Percentiles rank a stretch among this genome's conserved stretches.
Conservation (phyloP, 371 early-diverging fungal species). For the Mortierella sp. region DNA sequence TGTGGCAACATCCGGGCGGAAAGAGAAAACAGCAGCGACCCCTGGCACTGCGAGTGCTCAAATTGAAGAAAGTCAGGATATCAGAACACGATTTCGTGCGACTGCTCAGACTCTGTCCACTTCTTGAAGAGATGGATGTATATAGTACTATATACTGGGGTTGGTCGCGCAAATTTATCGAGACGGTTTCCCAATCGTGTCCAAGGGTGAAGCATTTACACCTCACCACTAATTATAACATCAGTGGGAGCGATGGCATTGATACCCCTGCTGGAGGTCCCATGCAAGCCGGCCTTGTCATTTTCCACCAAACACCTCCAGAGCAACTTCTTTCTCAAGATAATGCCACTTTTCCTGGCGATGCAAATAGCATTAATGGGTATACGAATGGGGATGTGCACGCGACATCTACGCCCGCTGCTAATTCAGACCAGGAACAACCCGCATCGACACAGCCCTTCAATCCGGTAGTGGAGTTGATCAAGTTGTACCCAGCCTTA, state of each 20-base stretch:
- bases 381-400: not conserved
- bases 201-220: slow-evolving; percentile 24
- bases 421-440: not conserved
- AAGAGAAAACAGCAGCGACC: slow-evolving; percentile 11
- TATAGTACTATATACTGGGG: slow-evolving; percentile 26
- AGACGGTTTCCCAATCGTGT: slow-evolving; percentile 19
- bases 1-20: not conserved
- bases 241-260: not conserved
- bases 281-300: slow-evolving; percentile 15
- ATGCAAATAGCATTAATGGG: not conserved
- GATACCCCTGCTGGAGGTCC: not conserved
- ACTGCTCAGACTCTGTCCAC: slow-evolving; percentile 15
- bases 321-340: not conserved
- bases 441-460: not conserved
- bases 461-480: slow-evolving; percentile 24
- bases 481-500: slow-evolving; percentile 19
- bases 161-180: slow-evolving; percentile 13
- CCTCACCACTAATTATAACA: slow-evolving; percentile 23
- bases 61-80: slow-evolving; percentile 29
- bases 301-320: slow-evolving; percentile 7
- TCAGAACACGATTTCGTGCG: slow-evolving; percentile 19
- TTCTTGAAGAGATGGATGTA: slow-evolving; percentile 30
- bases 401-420: not conserved
- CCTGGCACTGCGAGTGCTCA: slow-evolving; percentile 18
- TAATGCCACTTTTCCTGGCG: not conserved